These are phyloP conservation scores for Graphiopsis chlorocephala DNA, from an alignment of 2,329 filamentous ascomycete species.

Conservation along the genomic window DNA sequence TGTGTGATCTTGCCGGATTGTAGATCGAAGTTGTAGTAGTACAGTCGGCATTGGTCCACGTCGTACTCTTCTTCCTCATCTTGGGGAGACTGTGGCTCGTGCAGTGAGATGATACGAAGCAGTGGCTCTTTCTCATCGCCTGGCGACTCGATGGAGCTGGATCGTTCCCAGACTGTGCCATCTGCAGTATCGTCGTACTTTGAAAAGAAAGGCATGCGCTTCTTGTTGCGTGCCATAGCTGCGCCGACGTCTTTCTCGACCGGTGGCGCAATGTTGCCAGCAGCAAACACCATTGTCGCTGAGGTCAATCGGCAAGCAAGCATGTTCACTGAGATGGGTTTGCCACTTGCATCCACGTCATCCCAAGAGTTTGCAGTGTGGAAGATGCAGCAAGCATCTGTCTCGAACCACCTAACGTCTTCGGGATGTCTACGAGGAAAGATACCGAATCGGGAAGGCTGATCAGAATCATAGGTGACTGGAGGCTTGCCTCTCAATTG, in stretches of 20 bases:
- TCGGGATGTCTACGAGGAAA: constrained; percentile 62
- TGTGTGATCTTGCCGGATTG: constrained; percentile 47
- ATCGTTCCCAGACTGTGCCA: constrained; percentile 24
- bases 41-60: constrained; percentile 66
- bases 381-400: constrained; percentile 66
- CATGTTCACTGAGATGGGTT: constrained; percentile 55
- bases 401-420: constrained; percentile 64
- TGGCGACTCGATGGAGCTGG: constrained; percentile 25
- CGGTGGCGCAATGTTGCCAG: constrained; percentile 61
- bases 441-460: constrained; percentile 62
- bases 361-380: constrained; percentile 73
- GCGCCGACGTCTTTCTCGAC: constrained; percentile 13
- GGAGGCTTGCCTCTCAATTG: constrained; percentile 55
- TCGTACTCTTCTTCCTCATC: constrained; percentile 39
- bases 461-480: constrained; percentile 58
- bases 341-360: constrained; percentile 34
- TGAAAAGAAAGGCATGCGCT: constrained; percentile 47
- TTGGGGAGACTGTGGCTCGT: constrained; percentile 11
- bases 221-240: constrained; percentile 20
- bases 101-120: constrained; percentile 19
- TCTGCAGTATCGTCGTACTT: constrained; percentile 40
- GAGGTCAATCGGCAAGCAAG: constrained; percentile 66
- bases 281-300: constrained; percentile 61
- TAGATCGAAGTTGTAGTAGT: constrained; percentile 64
- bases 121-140: constrained; percentile 31